Evolutionary conservation across 2,329 filamentous ascomycete genomes (phyloP), one percentile per base, ranked within the genome.

Genomic region (Fusarium pseudonygamai): DNA sequence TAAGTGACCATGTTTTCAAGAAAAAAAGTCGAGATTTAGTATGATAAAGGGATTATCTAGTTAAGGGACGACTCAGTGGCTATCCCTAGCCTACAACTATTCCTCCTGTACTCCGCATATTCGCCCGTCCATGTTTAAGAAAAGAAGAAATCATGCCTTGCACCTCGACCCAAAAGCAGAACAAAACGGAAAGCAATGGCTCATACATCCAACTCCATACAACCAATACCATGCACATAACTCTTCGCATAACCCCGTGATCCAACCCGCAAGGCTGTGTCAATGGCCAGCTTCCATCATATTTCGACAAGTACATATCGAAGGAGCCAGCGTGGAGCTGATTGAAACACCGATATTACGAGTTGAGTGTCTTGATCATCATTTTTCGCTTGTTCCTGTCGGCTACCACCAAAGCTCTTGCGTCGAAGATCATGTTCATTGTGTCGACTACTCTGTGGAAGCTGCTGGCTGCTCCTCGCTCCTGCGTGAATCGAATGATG

Each of bases 401-500:
- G 42, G 88, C 84, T 32, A 97, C 90, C 36, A 97, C 83, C 75
- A 95, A 84, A 32, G 87, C 86, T 34, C 91, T 89, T 67, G 85
- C 85, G 72, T 86, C 87, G 80, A 97, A 90, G 22, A 94, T 88
- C 26, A 88, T 86, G 73, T 92, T 88, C 76, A 98, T 86, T 7
- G 93, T 92, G 67, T 95, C 92, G 32, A 97, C 89, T 15, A 97
- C 93, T 78, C 90, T 91, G 80, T 94, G 89, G 84, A 98, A 97
- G 75, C 93, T 96, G 77, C 93, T 96, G 42, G 94, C 95, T 4
- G 96, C 95, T n/a, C 96, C 96, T 65, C 92, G 92, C 79, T 96
- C 94, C 79, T 98, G 95, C 3, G 93, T 96, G 80, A 98, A 94
- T 40, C 94, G 92, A 36, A 93, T 90, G 73, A 98, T 91, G 80